Evolutionary conservation across 2,329 filamentous ascomycete species (phyloP), one percentile per base, ranked within the genome.

Genomic region (Fusarium sororula): DNA sequence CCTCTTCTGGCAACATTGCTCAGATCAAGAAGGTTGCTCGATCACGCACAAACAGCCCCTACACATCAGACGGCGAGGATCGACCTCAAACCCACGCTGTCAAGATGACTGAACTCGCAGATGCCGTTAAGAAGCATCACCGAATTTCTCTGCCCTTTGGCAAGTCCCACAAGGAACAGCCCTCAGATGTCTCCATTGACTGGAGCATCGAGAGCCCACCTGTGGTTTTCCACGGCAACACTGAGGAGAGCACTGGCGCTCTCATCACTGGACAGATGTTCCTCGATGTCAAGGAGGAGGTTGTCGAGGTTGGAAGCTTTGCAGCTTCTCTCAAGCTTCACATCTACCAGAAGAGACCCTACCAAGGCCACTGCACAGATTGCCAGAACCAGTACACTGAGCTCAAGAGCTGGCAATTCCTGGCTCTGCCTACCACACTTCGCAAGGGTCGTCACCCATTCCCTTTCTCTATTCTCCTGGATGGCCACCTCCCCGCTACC

Each of bases 401-500:
- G 80, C 83, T 98, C 71, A 92, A 92, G 81, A 90, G 87, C 60
- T 98, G 95, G 94, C 89, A 90, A 38, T 93, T 98, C 78, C 84
- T 97, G 66, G 88, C 87, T 24, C 86, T 86, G 50, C 86, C 88
- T 48, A 83, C 87, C 24, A 82, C 82, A 17, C 81, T 91, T 62
- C 80, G 81, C 68, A 87, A 85, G 79, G 89, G 89, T 83, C 82
- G 80, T 80, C 94, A 98, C 82, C 87, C 90, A 51, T 97, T 95
- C 80, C 96, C 96, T 55, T 98, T 98, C 83, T 97, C 94, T 77
- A 92, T 94, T 76, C 87, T 98, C 58, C 89, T 99, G 50, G 90
- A 91, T 4, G 96, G 96, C 26, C 89, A 96, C 79, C 88, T 98
- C n/a, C 95, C 96, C 7, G 93, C 94, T 5, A 93, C 91, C 47